phyloP scores from a whole-genome alignment of 78 protist genomes.

The Paulinella micropora region DNA sequence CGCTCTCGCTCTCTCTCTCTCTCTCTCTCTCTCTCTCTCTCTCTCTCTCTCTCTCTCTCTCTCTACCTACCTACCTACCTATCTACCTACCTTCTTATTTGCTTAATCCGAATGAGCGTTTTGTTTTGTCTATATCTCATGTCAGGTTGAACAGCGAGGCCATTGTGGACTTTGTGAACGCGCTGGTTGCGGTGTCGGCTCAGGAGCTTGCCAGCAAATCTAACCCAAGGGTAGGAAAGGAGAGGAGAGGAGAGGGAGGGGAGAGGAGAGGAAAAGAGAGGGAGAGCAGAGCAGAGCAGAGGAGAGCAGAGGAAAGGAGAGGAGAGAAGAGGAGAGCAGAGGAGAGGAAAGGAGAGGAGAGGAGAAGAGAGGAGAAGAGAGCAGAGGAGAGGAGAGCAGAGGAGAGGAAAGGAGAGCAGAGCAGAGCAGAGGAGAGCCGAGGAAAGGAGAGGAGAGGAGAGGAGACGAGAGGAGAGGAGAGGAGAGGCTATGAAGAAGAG shows the following conservation, averaged over 20 bases:
- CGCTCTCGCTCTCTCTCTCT: too few species aligned
- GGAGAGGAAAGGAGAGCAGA: background rate
- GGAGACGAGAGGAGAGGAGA: background rate
- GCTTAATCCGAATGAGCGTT: too few species aligned
- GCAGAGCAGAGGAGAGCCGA: background rate
- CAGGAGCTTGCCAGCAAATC: too few species aligned
- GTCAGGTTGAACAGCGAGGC: slow-evolving; percentile 1
- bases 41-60: too few species aligned
- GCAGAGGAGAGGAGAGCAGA: background rate
- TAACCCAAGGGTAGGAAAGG: too few species aligned
- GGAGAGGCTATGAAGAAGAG: background rate
- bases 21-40: too few species aligned
- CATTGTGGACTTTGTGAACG: slow-evolving; percentile 5
- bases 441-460: background rate
- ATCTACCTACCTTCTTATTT: too few species aligned
- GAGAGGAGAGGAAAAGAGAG: background rate
- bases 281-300: background rate
- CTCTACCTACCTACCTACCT: too few species aligned
- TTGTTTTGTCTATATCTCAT: too few species aligned
- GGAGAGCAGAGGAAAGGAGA: background rate
- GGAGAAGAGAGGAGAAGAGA: background rate
- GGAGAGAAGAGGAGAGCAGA: background rate
- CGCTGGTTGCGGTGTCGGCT: too few species aligned
- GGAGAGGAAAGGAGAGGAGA: background rate
- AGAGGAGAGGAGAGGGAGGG: background rate